A percentile compares a stretch with the other conserved stretches of the same genome.
These are phyloP conservation scores for Didymella sp. DNA, from an alignment of 2,329 filamentous ascomycete genomes.

Conservation along the genomic window DNA sequence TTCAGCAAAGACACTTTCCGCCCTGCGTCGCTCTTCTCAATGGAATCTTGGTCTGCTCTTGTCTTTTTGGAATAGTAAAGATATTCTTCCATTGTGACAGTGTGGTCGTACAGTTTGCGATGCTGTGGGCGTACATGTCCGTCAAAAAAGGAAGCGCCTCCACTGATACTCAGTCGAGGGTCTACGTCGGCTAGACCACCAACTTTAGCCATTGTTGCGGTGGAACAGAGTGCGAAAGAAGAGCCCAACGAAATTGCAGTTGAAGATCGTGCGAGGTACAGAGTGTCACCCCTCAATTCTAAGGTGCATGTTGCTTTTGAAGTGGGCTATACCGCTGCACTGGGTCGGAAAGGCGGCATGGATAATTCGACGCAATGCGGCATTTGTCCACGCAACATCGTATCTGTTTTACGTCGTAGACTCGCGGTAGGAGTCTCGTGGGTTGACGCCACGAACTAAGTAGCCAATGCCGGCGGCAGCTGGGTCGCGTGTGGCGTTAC, in stretches of 20 bases:
- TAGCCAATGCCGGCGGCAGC: background rate
- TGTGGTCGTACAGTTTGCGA: slow-evolving; percentile 7
- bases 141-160: background rate
- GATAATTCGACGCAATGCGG: background rate
- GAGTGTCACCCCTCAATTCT: background rate
- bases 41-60: slow-evolving; percentile 43
- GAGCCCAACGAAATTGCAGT: background rate
- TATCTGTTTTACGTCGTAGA: background rate
- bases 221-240: background rate
- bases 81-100: slow-evolving; percentile 49
- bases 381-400: background rate
- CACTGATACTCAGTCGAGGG: slow-evolving; percentile 3
- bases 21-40: slow-evolving; percentile 6
- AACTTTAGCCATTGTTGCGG: slow-evolving; percentile 5
- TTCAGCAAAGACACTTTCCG: background rate
- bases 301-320: background rate
- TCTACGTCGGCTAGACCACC: slow-evolving; percentile 8
- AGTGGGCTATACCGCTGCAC: background rate
- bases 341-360: background rate
- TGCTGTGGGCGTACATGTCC: slow-evolving; percentile 7
- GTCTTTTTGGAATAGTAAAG: slow-evolving; percentile 49
- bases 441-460: background rate
- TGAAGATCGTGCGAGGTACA: background rate
- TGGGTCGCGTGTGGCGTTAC: background rate
- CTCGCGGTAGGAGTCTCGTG: background rate